Percentiles rank a stretch among this genome's conserved stretches.
phyloP scores from a whole-genome alignment of 306 rosid genomes.

The Cicer bijugum region DNA sequence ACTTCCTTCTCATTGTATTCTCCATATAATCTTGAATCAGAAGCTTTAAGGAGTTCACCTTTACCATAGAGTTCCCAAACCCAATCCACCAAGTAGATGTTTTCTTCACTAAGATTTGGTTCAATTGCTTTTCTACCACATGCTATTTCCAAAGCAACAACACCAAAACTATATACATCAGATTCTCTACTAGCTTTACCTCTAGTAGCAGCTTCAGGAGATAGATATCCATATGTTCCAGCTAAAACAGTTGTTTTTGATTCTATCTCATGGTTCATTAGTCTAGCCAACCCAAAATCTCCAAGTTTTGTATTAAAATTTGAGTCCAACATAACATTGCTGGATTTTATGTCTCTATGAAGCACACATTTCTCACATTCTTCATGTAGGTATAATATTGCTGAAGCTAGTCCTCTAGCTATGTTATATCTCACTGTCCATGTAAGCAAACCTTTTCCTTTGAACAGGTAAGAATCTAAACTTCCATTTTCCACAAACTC shows the following conservation, averaged over 20 bases:
- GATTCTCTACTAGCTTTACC: conserved; percentile 48
- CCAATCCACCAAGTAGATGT: conserved; percentile 44
- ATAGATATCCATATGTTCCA: conserved; percentile 50
- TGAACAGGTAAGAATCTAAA: conserved; percentile 48
- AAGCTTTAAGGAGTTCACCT: conserved; percentile 34
- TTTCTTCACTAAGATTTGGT: conserved; percentile 12
- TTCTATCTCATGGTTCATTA: conserved; percentile 37
- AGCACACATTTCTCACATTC: conserved; percentile 49
- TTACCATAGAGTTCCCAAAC: conserved; percentile 43
- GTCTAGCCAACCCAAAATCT: conserved; percentile 54
- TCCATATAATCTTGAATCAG: conserved; percentile 43
- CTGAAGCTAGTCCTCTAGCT: conserved; percentile 48
- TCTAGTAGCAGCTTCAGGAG: conserved; percentile 48
- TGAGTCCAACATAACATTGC: conserved; percentile 52
- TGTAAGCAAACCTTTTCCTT: conserved; percentile 30
- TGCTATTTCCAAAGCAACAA: conserved; percentile 54
- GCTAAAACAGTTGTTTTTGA: conserved; percentile 50
- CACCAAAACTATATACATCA: conserved; percentile 54
- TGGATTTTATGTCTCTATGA: conserved; percentile 54
- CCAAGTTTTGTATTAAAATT: conserved; percentile 51
- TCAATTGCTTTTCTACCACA: conserved; percentile 50
- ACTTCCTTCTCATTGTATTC: conserved; percentile 43
- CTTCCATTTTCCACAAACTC: conserved; percentile 56
- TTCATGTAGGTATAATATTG: conserved; percentile 50
- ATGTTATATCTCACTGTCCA: conserved; percentile 50